Conservation (phyloP, 768 basidiomycete genomes). For the Tricholoma matsutake region DNA sequence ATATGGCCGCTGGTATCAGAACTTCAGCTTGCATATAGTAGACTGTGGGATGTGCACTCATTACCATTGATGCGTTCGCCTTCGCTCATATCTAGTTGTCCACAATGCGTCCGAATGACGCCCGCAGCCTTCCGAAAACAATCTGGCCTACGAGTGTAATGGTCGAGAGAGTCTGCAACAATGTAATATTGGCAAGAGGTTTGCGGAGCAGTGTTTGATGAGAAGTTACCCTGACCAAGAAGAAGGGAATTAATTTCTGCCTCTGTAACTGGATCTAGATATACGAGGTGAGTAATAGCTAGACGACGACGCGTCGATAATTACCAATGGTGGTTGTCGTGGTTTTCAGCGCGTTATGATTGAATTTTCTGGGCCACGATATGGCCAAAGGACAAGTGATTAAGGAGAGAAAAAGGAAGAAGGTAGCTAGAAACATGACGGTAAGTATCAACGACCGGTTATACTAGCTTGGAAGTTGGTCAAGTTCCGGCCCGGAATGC, state of each 20-base stretch:
- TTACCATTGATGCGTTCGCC: conserved; percentile 59
- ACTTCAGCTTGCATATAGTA: neutral
- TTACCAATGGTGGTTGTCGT: conserved; percentile 1
- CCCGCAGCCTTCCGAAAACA: conserved; percentile 58
- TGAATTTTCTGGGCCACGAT: neutral
- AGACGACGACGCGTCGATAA: neutral
- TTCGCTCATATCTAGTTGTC: conserved; percentile 57
- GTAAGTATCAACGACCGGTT: too few relatives aligned
- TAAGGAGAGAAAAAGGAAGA: neutral
- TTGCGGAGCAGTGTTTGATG: neutral
- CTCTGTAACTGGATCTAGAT: conserved; percentile 6
- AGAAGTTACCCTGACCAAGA: conserved; percentile 11
- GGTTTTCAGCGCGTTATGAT: neutral
- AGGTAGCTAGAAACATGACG: neutral
- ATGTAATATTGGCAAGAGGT: neutral
- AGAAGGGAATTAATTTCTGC: conserved; percentile 14
- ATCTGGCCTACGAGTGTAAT: conserved; percentile 49
- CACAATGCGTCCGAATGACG: conserved; percentile 47
- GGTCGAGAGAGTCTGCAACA: conserved; percentile 26
- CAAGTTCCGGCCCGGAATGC: too few relatives aligned
- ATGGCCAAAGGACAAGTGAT: neutral
- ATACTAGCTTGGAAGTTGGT: too few relatives aligned
- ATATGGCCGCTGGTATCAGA: conserved; percentile 54
- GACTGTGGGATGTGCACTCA: neutral
- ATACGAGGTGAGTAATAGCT: neutral